Evolutionary conservation across 2,329 filamentous ascomycete species (phyloP), one percentile per base, ranked within the genome.

Genomic region (Trichoderma endophyticum): DNA sequence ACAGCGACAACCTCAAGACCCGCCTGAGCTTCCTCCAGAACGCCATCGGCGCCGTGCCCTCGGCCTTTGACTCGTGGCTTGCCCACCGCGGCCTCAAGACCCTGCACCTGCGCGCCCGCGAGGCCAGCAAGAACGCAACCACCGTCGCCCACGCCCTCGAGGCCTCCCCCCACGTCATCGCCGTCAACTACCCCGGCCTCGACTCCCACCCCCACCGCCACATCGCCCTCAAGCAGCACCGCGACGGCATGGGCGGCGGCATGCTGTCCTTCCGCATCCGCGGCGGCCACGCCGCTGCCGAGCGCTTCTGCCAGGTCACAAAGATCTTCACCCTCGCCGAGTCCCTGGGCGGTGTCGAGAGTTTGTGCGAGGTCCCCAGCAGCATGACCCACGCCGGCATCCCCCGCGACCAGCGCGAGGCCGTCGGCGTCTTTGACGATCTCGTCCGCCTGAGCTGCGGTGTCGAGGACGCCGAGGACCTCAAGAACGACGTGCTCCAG

Each of bases 351-450:
- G 96, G 95, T 70, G 92, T 99, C 62, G 96, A 99, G 88, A 93
- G 89, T 78, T 86, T 99, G 74, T 91, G 95, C 77, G 96, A 99
- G 84, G 89, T 99, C 3, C 96, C 96, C 26, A 93, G 93, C 77
- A 93, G 91, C 83, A 99, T 99, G 96, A 99, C 96, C 21, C 96
- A 99, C 82, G 93, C 94, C 28, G 96, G 95, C 72, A 99, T 99
- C 75, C 96, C 96, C 64, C 90, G 88, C 80, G 94, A 94, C 73
- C 90, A 97, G 85, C 88, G 96, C 72, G 96, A 99, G 86, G 92
- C 91, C 3, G 94, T 96, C 1, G 96, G 96, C 73, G 94, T 99
- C 36, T 98, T 91, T 79, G 96, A 99, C 80, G 96, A 99, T 81
- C 88, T 99, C 8, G 93, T 99, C 34, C 89, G 96, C 75, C 86